phyloP scores from a whole-genome alignment of 2,329 filamentous ascomycete genomes.

The Hymenoscyphus linearis region DNA sequence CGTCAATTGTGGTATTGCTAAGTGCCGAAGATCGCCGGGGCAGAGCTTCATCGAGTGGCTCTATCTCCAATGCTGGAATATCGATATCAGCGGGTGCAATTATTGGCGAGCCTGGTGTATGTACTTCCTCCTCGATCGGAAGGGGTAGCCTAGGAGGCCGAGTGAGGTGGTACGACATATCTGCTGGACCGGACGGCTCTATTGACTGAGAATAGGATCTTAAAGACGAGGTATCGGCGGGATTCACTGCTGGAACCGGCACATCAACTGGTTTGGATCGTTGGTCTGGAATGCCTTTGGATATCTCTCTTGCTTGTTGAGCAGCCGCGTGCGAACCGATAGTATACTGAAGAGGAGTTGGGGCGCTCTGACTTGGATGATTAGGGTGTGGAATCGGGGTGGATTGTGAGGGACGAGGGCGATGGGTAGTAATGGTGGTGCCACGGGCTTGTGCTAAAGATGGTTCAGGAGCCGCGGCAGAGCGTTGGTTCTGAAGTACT shows the following conservation, averaged over 20 bases:
- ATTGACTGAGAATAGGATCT: constrained; percentile 41
- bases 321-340: constrained; percentile 21
- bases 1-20: constrained; percentile 63
- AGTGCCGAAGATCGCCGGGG: constrained; percentile 52
- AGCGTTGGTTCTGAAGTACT: constrained; percentile 49
- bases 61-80: constrained; percentile 30
- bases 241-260: constrained; percentile 21
- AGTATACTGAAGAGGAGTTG: constrained; percentile 20
- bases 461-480: constrained; percentile 55
- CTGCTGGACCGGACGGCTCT: constrained; percentile 45
- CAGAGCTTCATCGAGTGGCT: constrained; percentile 41
- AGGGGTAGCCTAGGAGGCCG: constrained; percentile 86
- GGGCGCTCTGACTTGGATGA: constrained; percentile 16
- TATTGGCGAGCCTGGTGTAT: constrained; percentile 86
- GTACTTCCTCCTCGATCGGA: constrained; percentile 86
- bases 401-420: constrained; percentile 25
- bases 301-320: constrained; percentile 28
- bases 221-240: constrained; percentile 20
- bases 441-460: constrained; percentile 52
- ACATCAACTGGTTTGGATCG: constrained; percentile 57
- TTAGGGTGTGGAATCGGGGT: constrained; percentile 12
- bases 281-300: constrained; percentile 34
- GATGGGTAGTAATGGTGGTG: constrained; percentile 24
- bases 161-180: constrained; percentile 54
- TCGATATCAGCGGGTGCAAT: constrained; percentile 60